These are phyloP conservation scores for Oenanthe javanica DNA, from an alignment of 140 eudicot genomes.

Conservation along the genomic window DNA sequence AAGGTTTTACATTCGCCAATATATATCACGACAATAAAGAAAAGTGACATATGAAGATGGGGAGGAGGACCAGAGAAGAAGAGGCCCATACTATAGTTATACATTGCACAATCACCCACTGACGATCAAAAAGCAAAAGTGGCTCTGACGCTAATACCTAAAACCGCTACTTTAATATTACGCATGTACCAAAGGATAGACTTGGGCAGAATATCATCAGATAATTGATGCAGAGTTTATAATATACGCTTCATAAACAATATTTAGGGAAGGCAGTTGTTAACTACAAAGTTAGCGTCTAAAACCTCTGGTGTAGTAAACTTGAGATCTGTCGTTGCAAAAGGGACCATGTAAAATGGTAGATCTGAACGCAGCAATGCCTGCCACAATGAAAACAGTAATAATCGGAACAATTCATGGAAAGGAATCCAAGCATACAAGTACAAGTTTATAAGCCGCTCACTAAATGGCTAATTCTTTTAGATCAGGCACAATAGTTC, in stretches of 20 bases:
- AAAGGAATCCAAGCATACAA: not conserved
- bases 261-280: not conserved
- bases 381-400: conserved; percentile 32
- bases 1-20: not conserved
- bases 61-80: not conserved
- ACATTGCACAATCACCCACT: not conserved
- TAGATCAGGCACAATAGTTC: not conserved
- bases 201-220: not conserved
- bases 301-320: conserved; percentile 86
- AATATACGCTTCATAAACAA: not conserved
- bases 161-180: not conserved
- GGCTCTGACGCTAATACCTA: not conserved
- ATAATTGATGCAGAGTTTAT: not conserved
- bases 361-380: conserved; percentile 92
- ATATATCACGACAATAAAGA: not conserved
- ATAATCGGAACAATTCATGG: conserved; percentile 1
- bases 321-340: conserved; percentile 49
- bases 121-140: not conserved
- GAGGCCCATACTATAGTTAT: not conserved
- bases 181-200: not conserved
- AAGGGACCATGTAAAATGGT: conserved; percentile 90
- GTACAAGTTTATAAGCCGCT: not conserved
- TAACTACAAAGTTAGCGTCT: conserved; percentile 2
- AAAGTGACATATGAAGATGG: not conserved
- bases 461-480: not conserved